These are phyloP conservation scores for Copromyces sp. DNA, from an alignment of 495 filamentous ascomycete genomes.

Conservation along the genomic window DNA sequence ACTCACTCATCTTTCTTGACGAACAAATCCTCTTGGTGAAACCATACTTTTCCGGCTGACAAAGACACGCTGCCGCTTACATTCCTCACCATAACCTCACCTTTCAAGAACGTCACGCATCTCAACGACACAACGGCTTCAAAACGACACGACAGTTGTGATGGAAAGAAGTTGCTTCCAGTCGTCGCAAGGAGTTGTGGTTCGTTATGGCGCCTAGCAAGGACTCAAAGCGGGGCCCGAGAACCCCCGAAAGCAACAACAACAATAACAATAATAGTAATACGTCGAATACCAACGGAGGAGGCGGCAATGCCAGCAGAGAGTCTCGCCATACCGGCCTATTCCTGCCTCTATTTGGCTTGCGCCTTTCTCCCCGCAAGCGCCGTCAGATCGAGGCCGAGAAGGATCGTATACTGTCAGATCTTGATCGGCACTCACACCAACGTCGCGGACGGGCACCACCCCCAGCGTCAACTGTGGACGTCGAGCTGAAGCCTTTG, in stretches of 20 bases:
- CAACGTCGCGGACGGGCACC: background rate
- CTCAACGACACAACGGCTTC: background rate
- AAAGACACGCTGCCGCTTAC: background rate
- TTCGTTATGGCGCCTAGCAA: background rate
- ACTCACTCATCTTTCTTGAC: background rate
- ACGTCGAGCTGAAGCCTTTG: constrained; percentile 7
- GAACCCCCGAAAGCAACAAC: background rate
- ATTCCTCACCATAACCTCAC: background rate
- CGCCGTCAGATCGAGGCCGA: background rate
- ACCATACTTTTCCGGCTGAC: background rate
- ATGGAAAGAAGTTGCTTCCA: background rate
- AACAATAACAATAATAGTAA: background rate
- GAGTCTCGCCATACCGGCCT: background rate
- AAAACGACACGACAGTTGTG: background rate
- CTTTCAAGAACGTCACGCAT: background rate
- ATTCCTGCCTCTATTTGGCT: background rate
- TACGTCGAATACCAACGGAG: background rate
- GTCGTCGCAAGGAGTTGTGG: background rate
- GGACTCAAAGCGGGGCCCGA: background rate
- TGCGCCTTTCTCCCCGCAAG: background rate
- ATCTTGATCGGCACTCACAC: background rate
- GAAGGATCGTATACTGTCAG: background rate
- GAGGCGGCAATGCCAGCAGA: background rate
- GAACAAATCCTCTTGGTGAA: background rate
- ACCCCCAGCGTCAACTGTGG: background rate